Percentiles rank a stretch among this genome's conserved stretches.
Evolutionary conservation across 2,329 filamentous ascomycete species (phyloP).

Genomic region (Albifimbria verrucaria): DNA sequence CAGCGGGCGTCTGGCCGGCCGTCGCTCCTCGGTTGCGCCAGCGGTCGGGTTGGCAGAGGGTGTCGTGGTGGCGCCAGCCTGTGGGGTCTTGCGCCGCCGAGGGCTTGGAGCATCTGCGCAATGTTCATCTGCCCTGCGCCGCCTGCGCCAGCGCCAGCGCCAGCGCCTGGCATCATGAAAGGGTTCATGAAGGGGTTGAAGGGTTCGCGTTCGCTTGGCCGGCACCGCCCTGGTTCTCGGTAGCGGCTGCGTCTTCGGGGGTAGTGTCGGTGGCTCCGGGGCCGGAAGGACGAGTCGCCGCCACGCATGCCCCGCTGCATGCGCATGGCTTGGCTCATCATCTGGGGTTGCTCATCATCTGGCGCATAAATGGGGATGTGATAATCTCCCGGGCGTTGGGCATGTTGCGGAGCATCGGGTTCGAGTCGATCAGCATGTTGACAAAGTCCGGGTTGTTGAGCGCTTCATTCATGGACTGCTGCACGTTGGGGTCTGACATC

Average conservation of each 20-base stretch:
- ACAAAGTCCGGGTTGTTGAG: slow-evolving; percentile 93
- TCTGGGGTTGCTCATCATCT: slow-evolving; percentile 92
- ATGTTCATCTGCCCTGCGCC: slow-evolving; percentile 13
- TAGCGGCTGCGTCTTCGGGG: slow-evolving; percentile 44
- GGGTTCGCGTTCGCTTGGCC: slow-evolving; percentile 9
- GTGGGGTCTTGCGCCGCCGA: slow-evolving; percentile 26
- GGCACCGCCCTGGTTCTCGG: slow-evolving; percentile 27
- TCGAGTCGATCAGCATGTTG: slow-evolving; percentile 90
- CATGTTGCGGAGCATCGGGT: slow-evolving; percentile 74
- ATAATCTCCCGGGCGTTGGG: slow-evolving; percentile 80
- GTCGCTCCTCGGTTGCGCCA: neutral
- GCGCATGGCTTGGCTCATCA: slow-evolving; percentile 76
- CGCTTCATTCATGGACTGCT: slow-evolving; percentile 87
- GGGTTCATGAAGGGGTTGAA: slow-evolving; percentile 43
- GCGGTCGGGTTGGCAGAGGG: neutral
- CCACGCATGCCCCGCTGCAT: slow-evolving; percentile 72
- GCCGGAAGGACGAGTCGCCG: slow-evolving; percentile 67
- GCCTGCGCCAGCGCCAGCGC: slow-evolving; percentile 15
- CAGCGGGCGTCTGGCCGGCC: slow-evolving; percentile 19
- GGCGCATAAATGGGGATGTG: slow-evolving; percentile 81
- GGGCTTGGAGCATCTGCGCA: slow-evolving; percentile 23
- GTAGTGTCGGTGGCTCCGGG: slow-evolving; percentile 90
- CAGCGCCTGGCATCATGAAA: slow-evolving; percentile 20
- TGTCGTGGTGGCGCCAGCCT: slow-evolving; percentile 27
- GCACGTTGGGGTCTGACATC: slow-evolving; percentile 84